Percentiles rank a stretch among this genome's conserved stretches.
Conservation (phyloP, 768 basidiomycete species). For the Russula dissimulans region DNA sequence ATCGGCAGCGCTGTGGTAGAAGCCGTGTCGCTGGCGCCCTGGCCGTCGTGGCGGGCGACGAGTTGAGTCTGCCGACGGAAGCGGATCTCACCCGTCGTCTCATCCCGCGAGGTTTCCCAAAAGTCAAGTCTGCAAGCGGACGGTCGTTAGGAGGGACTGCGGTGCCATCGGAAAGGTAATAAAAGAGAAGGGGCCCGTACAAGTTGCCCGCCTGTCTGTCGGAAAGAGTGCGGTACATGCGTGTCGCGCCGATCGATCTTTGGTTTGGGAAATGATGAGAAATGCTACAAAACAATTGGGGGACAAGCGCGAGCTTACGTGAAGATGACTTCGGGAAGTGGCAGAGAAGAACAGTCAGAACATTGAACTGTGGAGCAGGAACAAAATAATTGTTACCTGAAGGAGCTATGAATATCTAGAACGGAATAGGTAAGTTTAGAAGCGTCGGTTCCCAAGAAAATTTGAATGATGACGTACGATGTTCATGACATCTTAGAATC, state of each 20-base stretch:
- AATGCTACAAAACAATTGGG: too few relatives aligned
- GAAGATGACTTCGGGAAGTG: constrained; percentile 9
- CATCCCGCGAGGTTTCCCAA: constrained; percentile 16
- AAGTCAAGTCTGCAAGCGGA: constrained; percentile 12
- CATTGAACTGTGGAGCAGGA: not conserved
- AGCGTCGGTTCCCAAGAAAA: not conserved
- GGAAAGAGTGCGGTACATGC: constrained; percentile 17
- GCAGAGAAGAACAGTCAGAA: not conserved
- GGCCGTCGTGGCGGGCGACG: not conserved
- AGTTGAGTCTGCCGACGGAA: constrained; percentile 18
- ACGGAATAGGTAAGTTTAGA: not conserved
- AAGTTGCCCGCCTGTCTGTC: constrained; percentile 11
- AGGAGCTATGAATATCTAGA: constrained; percentile 11
- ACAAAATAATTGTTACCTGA: constrained; percentile 1
- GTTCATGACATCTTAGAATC: constrained; percentile 8
- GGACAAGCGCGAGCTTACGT: constrained; percentile 9
- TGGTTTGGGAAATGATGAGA: not conserved
- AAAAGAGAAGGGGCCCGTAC: not conserved
- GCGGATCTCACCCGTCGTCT: constrained; percentile 17
- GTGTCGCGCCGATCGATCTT: constrained; percentile 18
- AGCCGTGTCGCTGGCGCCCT: not conserved
- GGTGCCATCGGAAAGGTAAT: too few relatives aligned
- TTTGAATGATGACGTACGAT: not conserved
- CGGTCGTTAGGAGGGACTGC: not conserved
- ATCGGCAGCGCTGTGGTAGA: constrained; percentile 12